phyloP scores from a whole-genome alignment of 768 basidiomycete genomes.

The Sporobolomyces roseus region DNA sequence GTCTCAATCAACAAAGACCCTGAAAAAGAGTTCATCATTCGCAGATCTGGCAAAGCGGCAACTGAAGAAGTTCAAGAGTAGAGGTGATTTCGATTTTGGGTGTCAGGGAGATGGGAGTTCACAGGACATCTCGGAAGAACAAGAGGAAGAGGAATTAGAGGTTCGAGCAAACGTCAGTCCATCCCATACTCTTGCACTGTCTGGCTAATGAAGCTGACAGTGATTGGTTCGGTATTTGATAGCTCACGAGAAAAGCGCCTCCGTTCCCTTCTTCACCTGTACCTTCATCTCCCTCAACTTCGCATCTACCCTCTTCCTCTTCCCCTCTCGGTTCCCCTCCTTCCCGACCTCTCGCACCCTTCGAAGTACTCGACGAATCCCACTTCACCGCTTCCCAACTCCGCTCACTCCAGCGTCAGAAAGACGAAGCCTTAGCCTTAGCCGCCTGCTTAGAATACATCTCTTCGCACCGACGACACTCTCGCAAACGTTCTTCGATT shows the following conservation, averaged over 20 bases:
- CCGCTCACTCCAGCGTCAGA: slow-evolving; percentile 55
- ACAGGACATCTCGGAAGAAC: slow-evolving; percentile 53
- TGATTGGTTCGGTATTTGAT: no score
- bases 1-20: background rate
- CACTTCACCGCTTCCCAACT: slow-evolving; percentile 51
- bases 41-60: slow-evolving; percentile 24
- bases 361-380: slow-evolving; percentile 1
- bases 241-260: no score
- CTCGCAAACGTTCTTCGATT: slow-evolving; percentile 21
- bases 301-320: no score
- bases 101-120: background rate
- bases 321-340: background rate
- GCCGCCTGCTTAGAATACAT: slow-evolving; percentile 42
- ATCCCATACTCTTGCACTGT: no score
- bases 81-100: slow-evolving; percentile 19
- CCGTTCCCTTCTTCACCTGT: background rate
- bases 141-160: slow-evolving; percentile 69
- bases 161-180: slow-evolving; percentile 57
- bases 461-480: slow-evolving; percentile 21
- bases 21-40: slow-evolving; percentile 17
- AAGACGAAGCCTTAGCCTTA: slow-evolving; percentile 54
- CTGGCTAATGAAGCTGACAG: no score
- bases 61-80: slow-evolving; percentile 5
- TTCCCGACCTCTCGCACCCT: slow-evolving; percentile 53
- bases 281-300: no score